Evolutionary conservation across 345 rosid genomes (phyloP).

Genomic region (Firmiana major): DNA sequence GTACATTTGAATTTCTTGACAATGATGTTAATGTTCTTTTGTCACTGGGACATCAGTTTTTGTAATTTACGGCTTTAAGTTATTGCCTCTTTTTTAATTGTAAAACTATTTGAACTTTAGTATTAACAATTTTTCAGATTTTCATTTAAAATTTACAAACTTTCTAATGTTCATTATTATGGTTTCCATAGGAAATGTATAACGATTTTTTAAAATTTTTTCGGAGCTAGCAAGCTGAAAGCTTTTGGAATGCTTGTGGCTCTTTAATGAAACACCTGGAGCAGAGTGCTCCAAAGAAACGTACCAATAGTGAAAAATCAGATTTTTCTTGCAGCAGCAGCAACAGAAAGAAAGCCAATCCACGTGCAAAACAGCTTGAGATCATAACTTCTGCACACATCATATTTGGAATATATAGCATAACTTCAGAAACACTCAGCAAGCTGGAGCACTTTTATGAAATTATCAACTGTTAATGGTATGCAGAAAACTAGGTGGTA

Average conservation of each 20-base stretch:
- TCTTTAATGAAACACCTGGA: background rate
- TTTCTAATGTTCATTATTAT: background rate
- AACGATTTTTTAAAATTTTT: background rate
- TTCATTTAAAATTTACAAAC: background rate
- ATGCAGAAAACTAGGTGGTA: background rate
- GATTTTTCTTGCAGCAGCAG: background rate
- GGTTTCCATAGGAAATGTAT: background rate
- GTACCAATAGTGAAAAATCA: background rate
- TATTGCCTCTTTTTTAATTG: background rate
- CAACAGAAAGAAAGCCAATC: background rate
- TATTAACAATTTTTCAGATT: background rate
- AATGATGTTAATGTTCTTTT: background rate
- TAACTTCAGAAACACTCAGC: too few relatives aligned
- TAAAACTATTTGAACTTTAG: background rate
- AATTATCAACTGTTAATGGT: background rate
- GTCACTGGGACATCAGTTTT: background rate
- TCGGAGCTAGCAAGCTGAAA: background rate
- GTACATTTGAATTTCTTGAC: background rate
- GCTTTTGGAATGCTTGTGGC: too few relatives aligned
- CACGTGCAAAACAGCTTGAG: background rate
- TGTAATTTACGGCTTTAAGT: background rate
- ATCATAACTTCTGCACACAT: background rate
- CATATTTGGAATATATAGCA: background rate
- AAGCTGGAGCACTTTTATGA: background rate
- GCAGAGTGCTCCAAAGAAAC: background rate